Evolutionary conservation across 352 stramenopile genomes (phyloP).

Genomic region (Phytophthora uliginosa): DNA sequence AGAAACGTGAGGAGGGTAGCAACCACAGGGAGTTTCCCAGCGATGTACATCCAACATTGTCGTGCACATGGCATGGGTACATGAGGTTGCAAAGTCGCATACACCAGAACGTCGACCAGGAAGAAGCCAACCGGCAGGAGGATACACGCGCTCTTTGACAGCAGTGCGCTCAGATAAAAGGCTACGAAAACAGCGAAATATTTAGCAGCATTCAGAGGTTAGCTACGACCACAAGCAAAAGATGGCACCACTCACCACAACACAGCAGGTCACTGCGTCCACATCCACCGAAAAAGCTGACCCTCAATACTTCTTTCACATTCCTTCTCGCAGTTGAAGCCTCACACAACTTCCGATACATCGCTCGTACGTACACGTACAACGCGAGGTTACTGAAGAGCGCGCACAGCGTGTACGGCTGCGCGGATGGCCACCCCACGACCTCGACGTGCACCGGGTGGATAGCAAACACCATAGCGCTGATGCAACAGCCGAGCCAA

Average conservation of each 20-base stretch:
- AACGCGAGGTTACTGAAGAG: conserved; percentile 64
- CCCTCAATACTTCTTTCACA: conserved; percentile 3
- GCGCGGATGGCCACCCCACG: conserved; percentile 73
- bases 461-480: conserved; percentile 57
- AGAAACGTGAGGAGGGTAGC: conserved; percentile 38
- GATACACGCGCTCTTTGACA: conserved; percentile 72
- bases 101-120: conserved; percentile 47
- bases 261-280: conserved; percentile 22
- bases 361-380: conserved; percentile 31
- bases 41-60: conserved; percentile 28
- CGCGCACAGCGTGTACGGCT: conserved; percentile 70
- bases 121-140: conserved; percentile 49
- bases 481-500: conserved; percentile 48
- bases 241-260: conserved; percentile 9
- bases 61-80: conserved; percentile 10
- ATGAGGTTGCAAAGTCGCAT: conserved; percentile 15
- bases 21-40: conserved; percentile 39
- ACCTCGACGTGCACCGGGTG: conserved; percentile 79
- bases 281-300: conserved; percentile 10
- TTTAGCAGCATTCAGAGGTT: neutral
- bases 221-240: neutral
- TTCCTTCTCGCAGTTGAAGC: neutral
- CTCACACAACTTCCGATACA: conserved; percentile 15
- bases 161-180: conserved; percentile 47
- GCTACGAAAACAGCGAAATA: conserved; percentile 16